Evolutionary conservation across 345 rosid genomes (phyloP), one percentile per base, ranked within the genome.

Genomic region (Carallia pectinifolia): DNA sequence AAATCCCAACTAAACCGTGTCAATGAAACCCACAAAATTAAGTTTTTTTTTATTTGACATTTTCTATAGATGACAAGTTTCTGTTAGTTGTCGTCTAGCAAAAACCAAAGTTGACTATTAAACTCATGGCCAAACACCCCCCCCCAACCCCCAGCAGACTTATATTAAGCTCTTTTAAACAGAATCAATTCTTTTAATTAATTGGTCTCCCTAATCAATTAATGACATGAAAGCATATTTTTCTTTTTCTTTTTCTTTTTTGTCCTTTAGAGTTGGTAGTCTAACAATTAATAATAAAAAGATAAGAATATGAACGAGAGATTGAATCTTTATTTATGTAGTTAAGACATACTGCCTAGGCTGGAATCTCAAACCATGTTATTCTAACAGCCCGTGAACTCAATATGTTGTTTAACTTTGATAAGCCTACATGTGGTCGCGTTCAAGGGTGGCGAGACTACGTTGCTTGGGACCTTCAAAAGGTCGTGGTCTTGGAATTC

Each of bases 1-100:
- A 72, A 65, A 58, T 73, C 56, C 70, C 69, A 58, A 15, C 69
- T 34, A 18, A 54, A 3, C 40, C 53, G 36, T 68, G 58, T 39
- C 60, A 62, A 67, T 47, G 52, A 50, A 37, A 50, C 64, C 52
- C 23, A 34, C 55, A 12, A 18, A 53, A 38, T n/a, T 60, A 15
- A 44, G n/a, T 44, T 2, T 44, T 12, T 44, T 44, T 3, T 17
- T 1, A 40, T 56, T 63, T 63, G 66, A 34, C 73, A 17, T 67
- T 71, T 71, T 77, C 23, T 48, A 69, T 13, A 12, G n/a, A 7
- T 55, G 64, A 31, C 53, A 44, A 37, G 55, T 31, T 53, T 67
- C 59, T 58, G 6, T 13, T 66, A 52, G n/a, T 44, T 47, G 36
- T 6, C 15, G 36, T 6, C 15, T 44, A 13, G 5, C 31, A 1